Evolutionary conservation across 495 filamentous ascomycete species (phyloP), one percentile per base, ranked within the genome.

Genomic region (Aspergillus sclerotiicarbonarius): DNA sequence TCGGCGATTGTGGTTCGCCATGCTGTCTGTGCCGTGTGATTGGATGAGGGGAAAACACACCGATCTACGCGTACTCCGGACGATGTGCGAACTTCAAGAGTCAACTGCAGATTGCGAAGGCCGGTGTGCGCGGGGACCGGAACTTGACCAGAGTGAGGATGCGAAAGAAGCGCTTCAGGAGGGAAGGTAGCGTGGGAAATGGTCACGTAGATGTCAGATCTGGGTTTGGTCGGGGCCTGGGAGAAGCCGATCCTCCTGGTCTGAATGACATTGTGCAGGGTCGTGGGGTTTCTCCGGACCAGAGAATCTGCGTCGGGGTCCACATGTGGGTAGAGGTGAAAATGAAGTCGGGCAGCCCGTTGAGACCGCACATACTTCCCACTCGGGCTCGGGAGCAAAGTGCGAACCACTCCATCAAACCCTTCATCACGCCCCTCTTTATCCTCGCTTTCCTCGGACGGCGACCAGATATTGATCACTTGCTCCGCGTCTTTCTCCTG

Each of bases 191-290:
- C 87, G 61, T 90, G 86, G 37, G 83, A 82, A 51, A 99, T 69
- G 0, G 90, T 96, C 20, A 99, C 68, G 67, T 98, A 99, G 48
- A 99, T 97, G 67, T 99, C 94, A 12, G 90, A 96, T 60, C 94
- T 76, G 8, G 90, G 81, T 63, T 89, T 90, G 0, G 88, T 90
- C 1, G 94, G 94, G 8, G 91, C 92, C 18, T 92, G 92, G 3
- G 94, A 87, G 72, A 99, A 99, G n/a, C 91, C 93, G 64, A 96
- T 91, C 69, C 93, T 91, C 60, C 80, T 83, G 6, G 92, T 93
- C 62, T 86, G 87, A 58, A 80, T 80, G 56, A 97, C 82, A 43
- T 86, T 84, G 53, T 95, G 90, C 35, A 98, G 83, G 6, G 95
- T 75, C 0, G 94, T 98, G 8, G 93, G 95, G 13, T 92, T 97